Percentiles rank a stretch among this genome's conserved stretches.
phyloP scores from a whole-genome alignment of 257 asterid genomes.

The Nicotiana attenuata region DNA sequence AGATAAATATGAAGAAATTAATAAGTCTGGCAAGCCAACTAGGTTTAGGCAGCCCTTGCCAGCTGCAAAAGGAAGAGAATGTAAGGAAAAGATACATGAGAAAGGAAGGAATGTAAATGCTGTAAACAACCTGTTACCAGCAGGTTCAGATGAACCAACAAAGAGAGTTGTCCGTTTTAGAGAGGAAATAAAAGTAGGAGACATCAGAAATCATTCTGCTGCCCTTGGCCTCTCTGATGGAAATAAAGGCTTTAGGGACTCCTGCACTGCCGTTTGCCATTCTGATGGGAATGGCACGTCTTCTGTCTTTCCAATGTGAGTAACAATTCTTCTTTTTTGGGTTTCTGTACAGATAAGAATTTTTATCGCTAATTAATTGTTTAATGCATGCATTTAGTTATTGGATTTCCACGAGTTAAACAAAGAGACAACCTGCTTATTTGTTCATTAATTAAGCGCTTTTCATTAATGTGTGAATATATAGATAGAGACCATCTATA shows the following conservation, averaged over 20 bases:
- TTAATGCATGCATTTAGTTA: not conserved
- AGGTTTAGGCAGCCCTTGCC: constrained; percentile 16
- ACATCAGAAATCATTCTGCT: not conserved
- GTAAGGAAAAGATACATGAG: constrained; percentile 5
- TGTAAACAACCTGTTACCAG: constrained; percentile 18
- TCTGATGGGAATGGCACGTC: constrained; percentile 20
- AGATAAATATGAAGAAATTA: constrained; percentile 18
- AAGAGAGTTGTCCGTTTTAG: constrained; percentile 15
- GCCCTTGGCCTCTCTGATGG: not conserved
- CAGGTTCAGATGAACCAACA: constrained; percentile 12
- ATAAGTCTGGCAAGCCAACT: constrained; percentile 8
- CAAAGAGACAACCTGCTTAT: not conserved
- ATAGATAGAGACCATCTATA: not conserved
- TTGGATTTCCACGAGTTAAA: not conserved
- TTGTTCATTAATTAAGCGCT: not conserved
- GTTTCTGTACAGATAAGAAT: not conserved
- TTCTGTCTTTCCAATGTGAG: constrained; percentile 33
- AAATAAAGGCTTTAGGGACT: constrained; percentile 6
- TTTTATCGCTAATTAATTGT: not conserved
- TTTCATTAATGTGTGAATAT: not conserved
- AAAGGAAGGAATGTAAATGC: constrained; percentile 10
- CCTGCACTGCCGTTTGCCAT: constrained; percentile 11
- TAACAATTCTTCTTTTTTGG: constrained; percentile 7
- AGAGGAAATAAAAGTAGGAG: constrained; percentile 17
- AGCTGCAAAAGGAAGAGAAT: constrained; percentile 14